Percentiles rank a stretch among this genome's conserved stretches.
phyloP scores from a whole-genome alignment of 148 eudicot genomes.

The Camellia sinensis region DNA sequence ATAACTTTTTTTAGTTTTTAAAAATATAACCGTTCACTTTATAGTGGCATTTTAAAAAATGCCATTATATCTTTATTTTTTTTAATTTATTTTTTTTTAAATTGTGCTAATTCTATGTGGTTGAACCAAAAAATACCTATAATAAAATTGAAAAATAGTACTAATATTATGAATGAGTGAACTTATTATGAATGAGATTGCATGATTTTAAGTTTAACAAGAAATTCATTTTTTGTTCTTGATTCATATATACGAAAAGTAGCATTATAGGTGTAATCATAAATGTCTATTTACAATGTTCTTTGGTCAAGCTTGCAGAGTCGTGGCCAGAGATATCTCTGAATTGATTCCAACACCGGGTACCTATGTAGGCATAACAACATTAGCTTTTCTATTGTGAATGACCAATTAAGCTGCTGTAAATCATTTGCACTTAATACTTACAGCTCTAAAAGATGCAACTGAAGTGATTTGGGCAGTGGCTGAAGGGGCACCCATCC shows the following conservation, averaged over 20 bases:
- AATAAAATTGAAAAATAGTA: no score
- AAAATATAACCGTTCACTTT: no score
- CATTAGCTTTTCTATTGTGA: slow-evolving; percentile 10
- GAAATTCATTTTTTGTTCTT: neutral
- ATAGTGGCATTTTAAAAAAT: no score
- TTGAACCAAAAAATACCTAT: no score
- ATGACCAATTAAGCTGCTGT: neutral
- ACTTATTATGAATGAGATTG: no score
- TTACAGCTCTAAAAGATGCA: slow-evolving; percentile 94
- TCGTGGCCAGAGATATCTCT: slow-evolving; percentile 93
- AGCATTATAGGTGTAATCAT: neutral
- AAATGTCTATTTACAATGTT: slow-evolving; percentile 62
- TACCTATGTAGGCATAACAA: slow-evolving; percentile 51
- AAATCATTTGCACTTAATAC: slow-evolving; percentile 21
- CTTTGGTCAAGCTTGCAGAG: slow-evolving; percentile 96
- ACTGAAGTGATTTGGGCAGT: slow-evolving; percentile 90
- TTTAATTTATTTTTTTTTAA: no score
- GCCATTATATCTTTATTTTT: no score
- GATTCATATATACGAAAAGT: neutral
- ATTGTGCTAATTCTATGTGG: no score
- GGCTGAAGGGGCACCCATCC: slow-evolving; percentile 99
- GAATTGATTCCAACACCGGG: slow-evolving; percentile 90
- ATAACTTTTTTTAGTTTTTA: no score
- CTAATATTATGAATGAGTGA: slow-evolving; percentile 21
- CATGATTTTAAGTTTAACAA: neutral